Base-by-base conservation (phyloP, 805 yeast genomes). In the Debaryomyces tyrocola region DNA sequence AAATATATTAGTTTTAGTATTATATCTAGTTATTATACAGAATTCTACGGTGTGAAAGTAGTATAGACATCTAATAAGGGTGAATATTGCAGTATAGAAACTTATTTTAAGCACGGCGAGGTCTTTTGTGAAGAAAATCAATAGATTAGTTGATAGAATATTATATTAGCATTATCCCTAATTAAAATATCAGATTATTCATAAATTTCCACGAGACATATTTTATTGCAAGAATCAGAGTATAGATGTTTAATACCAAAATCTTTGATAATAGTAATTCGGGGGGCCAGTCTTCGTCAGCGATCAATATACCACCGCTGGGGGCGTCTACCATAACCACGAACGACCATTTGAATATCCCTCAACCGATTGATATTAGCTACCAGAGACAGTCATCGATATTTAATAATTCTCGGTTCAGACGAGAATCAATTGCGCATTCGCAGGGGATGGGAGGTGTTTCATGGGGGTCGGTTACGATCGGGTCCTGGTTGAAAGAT, bases 401-500 rank as follows among this genome's bases (percentile, higher is more conserved):
- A 36, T 68, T 72, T 53, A 70, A 67, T 57, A 70, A 69, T 54
- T 62, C 64, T 33, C 57, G 75, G 52, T 79, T 90, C 52, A 80
- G 96, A 60, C 77, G 97, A 53, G 98, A 92, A 58, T 83, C 91
- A 47, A 83, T 94, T 48, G 97, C 97, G 27, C 98, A 92, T 64
- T 86, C 96, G 2, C 96, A 90, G 63, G 98, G 98, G 9, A 88
- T 94, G 85, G 98, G 98, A 37, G 99, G 98, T 40, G 87, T 92
- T 29, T 85, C 96, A 7, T 92, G 97, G 97, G 98, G 98, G 18
- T 90, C 96, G 2, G 82, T 91, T 47, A 86, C 96, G 21, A 90
- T 92, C 27, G 97, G 97, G 11, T 84, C 94, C 12, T 92, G 99
- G 99, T 74, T 92, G 20, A 87, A 90, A 61, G 98, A 92, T 64